A percentile compares a stretch with the other conserved stretches of the same genome.
Evolutionary conservation across 371 early-diverging fungal genomes (phyloP).

Genomic region (Syncephalastrum monosporum): DNA sequence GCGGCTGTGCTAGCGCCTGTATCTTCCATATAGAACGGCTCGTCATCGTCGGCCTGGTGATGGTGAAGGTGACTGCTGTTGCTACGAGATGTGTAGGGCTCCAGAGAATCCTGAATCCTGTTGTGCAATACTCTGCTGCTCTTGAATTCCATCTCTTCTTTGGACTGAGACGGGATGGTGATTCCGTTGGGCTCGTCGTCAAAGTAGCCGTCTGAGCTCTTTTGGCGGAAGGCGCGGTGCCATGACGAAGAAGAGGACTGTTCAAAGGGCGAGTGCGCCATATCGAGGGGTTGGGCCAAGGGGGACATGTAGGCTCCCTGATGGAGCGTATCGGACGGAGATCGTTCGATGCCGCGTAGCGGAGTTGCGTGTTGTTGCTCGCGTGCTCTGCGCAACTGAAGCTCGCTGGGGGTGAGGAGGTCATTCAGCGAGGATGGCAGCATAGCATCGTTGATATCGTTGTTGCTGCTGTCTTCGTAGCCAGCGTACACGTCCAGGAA

Average conservation of each 20-base stretch:
- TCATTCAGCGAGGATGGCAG: constrained; percentile 55
- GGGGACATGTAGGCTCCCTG: constrained; percentile 3
- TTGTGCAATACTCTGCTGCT: too few species aligned
- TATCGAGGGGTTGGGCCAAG: constrained; percentile 7
- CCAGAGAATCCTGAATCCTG: too few species aligned
- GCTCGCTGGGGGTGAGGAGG: constrained; percentile 49
- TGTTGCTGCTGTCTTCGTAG: constrained; percentile 14
- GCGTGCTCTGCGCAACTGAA: constrained; percentile 36
- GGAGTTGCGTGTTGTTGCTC: constrained; percentile 20
- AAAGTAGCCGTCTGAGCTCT: too few species aligned
- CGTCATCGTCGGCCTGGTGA: constrained; percentile 35
- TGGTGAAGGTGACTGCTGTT: constrained; percentile 33
- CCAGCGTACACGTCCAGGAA: constrained; percentile 18
- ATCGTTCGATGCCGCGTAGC: constrained; percentile 14
- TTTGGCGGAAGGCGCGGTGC: constrained; percentile 2
- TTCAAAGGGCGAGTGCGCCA: constrained; percentile 12
- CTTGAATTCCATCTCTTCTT: too few species aligned
- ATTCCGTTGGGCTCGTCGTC: constrained; percentile 8
- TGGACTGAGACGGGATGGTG: constrained; percentile 14
- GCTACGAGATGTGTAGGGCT: not conserved
- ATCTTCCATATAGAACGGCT: constrained; percentile 47
- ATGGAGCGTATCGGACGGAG: constrained; percentile 15
- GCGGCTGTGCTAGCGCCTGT: constrained; percentile 6
- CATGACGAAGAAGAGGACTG: not conserved
- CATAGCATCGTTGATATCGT: constrained; percentile 44